Conservation (phyloP, 768 basidiomycete species). For the Xerocomus brunneocitrinus region DNA sequence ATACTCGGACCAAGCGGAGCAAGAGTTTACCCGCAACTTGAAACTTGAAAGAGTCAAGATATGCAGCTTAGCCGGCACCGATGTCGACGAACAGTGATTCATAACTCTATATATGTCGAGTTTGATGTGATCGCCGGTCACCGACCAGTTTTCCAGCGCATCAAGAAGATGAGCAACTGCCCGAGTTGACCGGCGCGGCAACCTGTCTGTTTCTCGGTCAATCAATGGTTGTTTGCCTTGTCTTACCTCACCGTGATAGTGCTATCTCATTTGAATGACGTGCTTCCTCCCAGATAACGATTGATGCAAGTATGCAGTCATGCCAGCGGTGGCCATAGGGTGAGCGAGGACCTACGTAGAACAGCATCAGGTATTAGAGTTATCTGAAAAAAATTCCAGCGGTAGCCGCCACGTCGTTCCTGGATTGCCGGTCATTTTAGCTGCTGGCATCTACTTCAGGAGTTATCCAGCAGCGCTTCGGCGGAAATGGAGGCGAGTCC, state of each 20-base stretch:
- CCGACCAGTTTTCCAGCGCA: background rate
- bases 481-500: background rate
- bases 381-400: background rate
- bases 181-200: background rate
- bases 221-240: background rate
- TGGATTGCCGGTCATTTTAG: slow-evolving; percentile 6
- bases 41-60: background rate
- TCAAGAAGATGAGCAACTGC: background rate
- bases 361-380: background rate
- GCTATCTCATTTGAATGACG: background rate
- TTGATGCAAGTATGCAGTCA: background rate
- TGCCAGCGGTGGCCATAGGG: background rate
- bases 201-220: background rate
- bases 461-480: background rate
- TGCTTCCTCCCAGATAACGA: background rate
- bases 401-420: background rate
- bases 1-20: background rate
- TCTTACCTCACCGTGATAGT: background rate
- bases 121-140: background rate
- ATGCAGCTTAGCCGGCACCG: background rate
- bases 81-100: background rate
- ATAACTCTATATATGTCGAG: background rate
- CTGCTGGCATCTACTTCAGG: background rate
- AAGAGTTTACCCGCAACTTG: background rate
- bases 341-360: background rate